phyloP scores from a whole-genome alignment of 768 basidiomycete genomes.

The Pleurotus ostreatus region DNA sequence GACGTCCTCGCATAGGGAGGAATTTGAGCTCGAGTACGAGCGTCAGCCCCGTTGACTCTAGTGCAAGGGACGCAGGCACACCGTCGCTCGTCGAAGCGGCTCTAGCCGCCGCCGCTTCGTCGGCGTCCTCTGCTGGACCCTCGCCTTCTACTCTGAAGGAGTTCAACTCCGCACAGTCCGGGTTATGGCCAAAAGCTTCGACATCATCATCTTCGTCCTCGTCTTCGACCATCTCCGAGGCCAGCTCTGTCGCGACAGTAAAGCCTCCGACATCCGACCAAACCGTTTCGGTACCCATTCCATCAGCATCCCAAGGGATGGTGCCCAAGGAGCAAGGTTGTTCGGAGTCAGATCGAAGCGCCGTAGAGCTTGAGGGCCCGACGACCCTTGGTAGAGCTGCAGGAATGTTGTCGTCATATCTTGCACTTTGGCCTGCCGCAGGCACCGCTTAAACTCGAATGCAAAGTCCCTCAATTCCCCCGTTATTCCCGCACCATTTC shows the following conservation, averaged over 20 bases:
- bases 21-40: conserved; percentile 12
- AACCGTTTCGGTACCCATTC: neutral
- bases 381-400: conserved; percentile 5
- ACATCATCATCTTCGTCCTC: neutral
- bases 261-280: neutral
- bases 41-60: conserved; percentile 1
- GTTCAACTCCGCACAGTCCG: neutral
- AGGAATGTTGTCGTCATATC: conserved; percentile 7
- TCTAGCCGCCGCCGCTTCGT: neutral
- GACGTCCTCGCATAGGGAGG: conserved; percentile 12
- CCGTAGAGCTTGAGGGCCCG: neutral
- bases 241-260: neutral
- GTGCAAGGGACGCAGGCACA: neutral
- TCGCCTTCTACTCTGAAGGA: neutral
- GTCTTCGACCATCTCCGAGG: neutral
- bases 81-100: conserved; percentile 4
- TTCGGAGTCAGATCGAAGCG: neutral
- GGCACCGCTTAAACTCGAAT: neutral
- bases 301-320: neutral
- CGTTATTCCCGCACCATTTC: too few species aligned
- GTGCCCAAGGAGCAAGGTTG: neutral
- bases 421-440: conserved; percentile 1
- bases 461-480: neutral
- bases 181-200: neutral
- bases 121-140: neutral